Base-by-base conservation (phyloP, 1,284 basidiomycete genomes). In the Leccinum subrobustum region DNA sequence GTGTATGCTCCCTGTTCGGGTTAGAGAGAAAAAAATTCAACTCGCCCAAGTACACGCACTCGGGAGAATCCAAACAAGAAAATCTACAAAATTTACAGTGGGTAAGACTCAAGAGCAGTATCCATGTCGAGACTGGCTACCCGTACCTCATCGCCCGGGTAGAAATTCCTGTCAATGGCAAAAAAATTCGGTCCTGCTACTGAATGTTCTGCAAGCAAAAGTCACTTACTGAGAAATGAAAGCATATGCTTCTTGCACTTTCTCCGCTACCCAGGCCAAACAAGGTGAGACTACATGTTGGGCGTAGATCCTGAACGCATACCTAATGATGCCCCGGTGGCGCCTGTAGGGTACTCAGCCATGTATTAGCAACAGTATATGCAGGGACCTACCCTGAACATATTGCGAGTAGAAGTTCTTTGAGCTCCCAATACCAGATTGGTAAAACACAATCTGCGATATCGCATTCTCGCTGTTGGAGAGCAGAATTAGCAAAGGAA, bases 51-150 rank as follows among this genome's bases (percentile, higher is more conserved):
- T 44, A 64, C 18, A 58, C 73, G 64, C 72, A 86, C 86, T 68
- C 88, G 78, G 16, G 88, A 90, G 70, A 90, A 90, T 3, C 88
- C 88, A 70, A 90, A 90, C 47, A 89, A 77, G 70, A 85, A 89
- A n/a, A 90, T 84, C 87, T 73, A 53, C 9, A 18, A 23, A 18
- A 62, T 25, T 42, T 72, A 20, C 20, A 47, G 18, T 20, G 20
- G 12, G 44, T 23, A 47, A 20, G 35, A 37, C 35, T 37, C 35
- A 9, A n/a, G 12, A 69, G 63, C 33, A 14, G 12, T 4, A 56
- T 52, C 4, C 29, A 27, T 37, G 51, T 54, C 39, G 27, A 51
- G 25, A 50, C 9, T 42, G 48, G 27, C 27, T 1, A 54, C 11
- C 8, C 59, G 67, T 65, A 87, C 87, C 78, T 90, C 88, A 72